Conservation (phyloP, 2,329 filamentous ascomycete species). For the Paramyrothecium roridum region DNA sequence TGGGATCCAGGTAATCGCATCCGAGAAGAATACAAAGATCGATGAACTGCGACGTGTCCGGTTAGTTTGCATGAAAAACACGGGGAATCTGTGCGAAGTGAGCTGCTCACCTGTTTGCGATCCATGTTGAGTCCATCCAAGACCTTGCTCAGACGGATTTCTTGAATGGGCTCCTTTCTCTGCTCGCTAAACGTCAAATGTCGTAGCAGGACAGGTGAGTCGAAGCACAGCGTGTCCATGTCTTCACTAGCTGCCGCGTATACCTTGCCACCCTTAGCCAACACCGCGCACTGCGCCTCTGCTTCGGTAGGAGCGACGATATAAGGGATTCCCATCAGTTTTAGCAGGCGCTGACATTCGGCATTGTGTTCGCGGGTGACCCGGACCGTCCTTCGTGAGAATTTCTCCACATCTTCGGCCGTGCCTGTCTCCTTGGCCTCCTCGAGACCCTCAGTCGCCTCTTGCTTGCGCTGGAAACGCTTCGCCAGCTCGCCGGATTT, state of each 20-base stretch:
- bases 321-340: conserved; percentile 94
- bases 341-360: conserved; percentile 86
- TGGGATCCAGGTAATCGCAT: conserved; percentile 95
- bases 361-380: conserved; percentile 97
- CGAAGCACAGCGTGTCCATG: conserved; percentile 98
- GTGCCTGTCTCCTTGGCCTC: conserved; percentile 97
- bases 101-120: conserved; percentile 63
- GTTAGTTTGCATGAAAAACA: conserved; percentile 7
- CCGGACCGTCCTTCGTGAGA: conserved; percentile 85
- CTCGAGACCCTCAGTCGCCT: conserved; percentile 84
- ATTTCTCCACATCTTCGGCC: conserved; percentile 96
- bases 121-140: conserved; percentile 88
- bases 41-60: conserved; percentile 65
- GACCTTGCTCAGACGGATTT: conserved; percentile 85
- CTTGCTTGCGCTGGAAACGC: conserved; percentile 90
- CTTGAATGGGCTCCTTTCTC: conserved; percentile 94
- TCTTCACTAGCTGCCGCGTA: conserved; percentile 96
- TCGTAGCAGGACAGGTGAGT: conserved; percentile 83
- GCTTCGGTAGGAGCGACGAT: conserved; percentile 96
- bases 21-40: conserved; percentile 96
- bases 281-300: conserved; percentile 89
- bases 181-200: conserved; percentile 97
- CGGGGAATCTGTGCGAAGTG: neutral
- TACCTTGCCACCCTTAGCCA: conserved; percentile 89
- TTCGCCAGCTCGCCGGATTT: conserved; percentile 97